These are phyloP conservation scores for Simplicillium aogashimaense DNA, from an alignment of 2,329 filamentous ascomycete species.

Conservation along the genomic window DNA sequence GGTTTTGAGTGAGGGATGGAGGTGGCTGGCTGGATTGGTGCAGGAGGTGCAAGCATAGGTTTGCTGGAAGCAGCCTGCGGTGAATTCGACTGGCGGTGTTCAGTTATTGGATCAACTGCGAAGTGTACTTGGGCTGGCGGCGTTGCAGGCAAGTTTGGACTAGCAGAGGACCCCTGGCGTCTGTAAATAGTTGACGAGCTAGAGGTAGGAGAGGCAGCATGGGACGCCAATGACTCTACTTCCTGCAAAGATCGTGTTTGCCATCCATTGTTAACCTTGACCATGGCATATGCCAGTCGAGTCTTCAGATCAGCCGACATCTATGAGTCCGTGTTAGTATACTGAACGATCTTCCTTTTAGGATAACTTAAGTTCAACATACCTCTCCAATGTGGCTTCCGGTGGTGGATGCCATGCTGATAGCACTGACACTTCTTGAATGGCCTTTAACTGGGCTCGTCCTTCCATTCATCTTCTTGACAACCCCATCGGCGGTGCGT, in stretches of 20 bases:
- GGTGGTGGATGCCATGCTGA: slow-evolving; percentile 49
- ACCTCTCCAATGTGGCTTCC: slow-evolving; percentile 73
- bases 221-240: slow-evolving; percentile 64
- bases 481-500: slow-evolving; percentile 64
- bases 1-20: slow-evolving; percentile 8
- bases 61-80: slow-evolving; percentile 24
- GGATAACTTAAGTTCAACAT: slow-evolving; percentile 23
- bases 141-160: slow-evolving; percentile 34
- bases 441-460: slow-evolving; percentile 45
- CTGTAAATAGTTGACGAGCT: slow-evolving; percentile 45
- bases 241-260: slow-evolving; percentile 69
- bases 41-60: slow-evolving; percentile 40
- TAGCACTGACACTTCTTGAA: slow-evolving; percentile 61
- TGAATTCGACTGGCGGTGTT: slow-evolving; percentile 21
- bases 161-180: slow-evolving; percentile 41
- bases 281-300: slow-evolving; percentile 83
- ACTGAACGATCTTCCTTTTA: background rate
- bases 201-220: slow-evolving; percentile 53
- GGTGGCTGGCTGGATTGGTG: slow-evolving; percentile 41
- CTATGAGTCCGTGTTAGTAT: slow-evolving; percentile 28
- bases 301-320: slow-evolving; percentile 71
- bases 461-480: slow-evolving; percentile 45
- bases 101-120: slow-evolving; percentile 6
- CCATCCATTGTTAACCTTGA: slow-evolving; percentile 88
- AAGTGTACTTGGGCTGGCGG: slow-evolving; percentile 21